Base-by-base conservation (phyloP, 1,139 yeast species). In the Debaryomycetaceae sp. region DNA sequence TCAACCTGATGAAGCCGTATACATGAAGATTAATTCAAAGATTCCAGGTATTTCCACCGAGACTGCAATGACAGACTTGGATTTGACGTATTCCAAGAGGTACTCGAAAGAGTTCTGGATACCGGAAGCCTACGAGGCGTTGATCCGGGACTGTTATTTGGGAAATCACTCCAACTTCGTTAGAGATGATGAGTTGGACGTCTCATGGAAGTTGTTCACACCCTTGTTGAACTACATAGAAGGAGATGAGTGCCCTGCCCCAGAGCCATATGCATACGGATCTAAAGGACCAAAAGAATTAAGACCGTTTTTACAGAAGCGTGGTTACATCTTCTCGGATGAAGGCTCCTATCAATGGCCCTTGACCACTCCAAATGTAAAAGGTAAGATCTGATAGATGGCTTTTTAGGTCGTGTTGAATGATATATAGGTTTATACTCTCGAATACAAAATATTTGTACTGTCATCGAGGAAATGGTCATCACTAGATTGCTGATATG, bases 91-190 rank as follows among this genome's bases (percentile, higher is more conserved):
- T 67, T 73, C 85, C 47, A 76, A 78, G 43, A 83, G 97, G 62
- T 95, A 86, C 72, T 73, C 78, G 24, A 75, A 87, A 54, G 86
- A 89, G 61, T 86, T 89, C 70, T 86, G 91, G 87, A 91, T 93
- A 59, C 98, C 99, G 42, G 97, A 91, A 74, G 99, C 98, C 41
- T 93, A 93, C 68, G 99, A 95, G 72, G 87, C 97, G 2, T 81
- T 93, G 58, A 88, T 93, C 57, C 81, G 96, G 66, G 99, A 95
- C 66, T 87, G 93, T 51, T 72, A 85, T 62, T 78, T 82, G 56
- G 99, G 96, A 47, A 96, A 91, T 68, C 99, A 93, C 70, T 86
- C 98, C 49, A 91, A 91, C 72, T 93, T 95, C 65, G 99, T 93
- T 35, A 86, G 99, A 72, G 98, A 91, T 63, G 99, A 93, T 65